Percentiles rank a stretch among this genome's conserved stretches.
Evolutionary conservation across 805 yeast species (phyloP).

Genomic region (Wickerhamiella sorbophila): DNA sequence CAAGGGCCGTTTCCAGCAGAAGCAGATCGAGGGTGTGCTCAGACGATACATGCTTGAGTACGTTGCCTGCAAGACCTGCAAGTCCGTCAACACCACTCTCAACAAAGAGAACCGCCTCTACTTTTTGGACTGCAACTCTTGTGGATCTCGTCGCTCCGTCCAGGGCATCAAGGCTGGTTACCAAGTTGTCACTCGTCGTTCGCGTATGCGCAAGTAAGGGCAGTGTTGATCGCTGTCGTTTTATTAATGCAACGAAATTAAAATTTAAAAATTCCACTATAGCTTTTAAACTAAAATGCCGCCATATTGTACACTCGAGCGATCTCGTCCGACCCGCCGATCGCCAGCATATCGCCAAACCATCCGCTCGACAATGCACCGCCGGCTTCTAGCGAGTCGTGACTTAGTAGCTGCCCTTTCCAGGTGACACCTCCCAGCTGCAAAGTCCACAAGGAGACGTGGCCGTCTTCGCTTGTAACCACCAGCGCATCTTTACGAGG

Average conservation of each 20-base stretch:
- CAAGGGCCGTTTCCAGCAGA: conserved; percentile 96
- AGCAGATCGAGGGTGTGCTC: conserved; percentile 90
- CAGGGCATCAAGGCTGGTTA: conserved; percentile 97
- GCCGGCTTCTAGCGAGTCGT: conserved; percentile 16
- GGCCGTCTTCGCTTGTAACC: conserved; percentile 19
- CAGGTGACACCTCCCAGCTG: conserved; percentile 14
- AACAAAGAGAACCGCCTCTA: conserved; percentile 96
- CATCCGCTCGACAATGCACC: conserved; percentile 12
- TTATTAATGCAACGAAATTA: neutral
- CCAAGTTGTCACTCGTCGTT: conserved; percentile 54
- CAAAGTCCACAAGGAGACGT: conserved; percentile 18
- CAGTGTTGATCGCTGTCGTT: neutral
- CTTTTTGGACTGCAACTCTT: conserved; percentile 93
- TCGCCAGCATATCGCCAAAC: conserved; percentile 3
- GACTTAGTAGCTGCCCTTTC: conserved; percentile 17
- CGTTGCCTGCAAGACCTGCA: conserved; percentile 97
- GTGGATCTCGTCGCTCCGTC: conserved; percentile 96
- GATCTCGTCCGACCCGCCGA: conserved; percentile 18
- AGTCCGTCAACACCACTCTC: conserved; percentile 90
- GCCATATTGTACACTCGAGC: conserved; percentile 14
- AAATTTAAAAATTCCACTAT: neutral
- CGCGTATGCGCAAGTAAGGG: conserved; percentile 8
- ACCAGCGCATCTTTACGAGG: conserved; percentile 5
- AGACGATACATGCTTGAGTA: conserved; percentile 94
- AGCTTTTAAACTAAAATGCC: neutral